These are phyloP conservation scores for Ceriops tagal DNA, from an alignment of 345 rosid species.

Conservation along the genomic window DNA sequence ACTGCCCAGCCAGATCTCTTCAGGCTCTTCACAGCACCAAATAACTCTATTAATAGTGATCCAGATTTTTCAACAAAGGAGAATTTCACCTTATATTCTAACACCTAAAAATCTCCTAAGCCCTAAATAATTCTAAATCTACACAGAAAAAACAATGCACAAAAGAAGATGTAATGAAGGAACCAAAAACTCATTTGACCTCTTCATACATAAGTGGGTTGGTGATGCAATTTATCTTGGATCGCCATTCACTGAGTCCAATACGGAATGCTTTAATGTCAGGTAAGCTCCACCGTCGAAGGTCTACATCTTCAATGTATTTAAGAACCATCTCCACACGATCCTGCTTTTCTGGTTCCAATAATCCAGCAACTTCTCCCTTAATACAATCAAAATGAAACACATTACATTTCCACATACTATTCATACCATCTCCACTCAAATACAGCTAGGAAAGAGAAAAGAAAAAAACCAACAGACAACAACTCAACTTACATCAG, in stretches of 20 bases:
- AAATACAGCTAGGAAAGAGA: background rate
- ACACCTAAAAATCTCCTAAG: background rate
- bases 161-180: background rate
- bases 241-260: constrained; percentile 59
- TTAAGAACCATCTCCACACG: constrained; percentile 52
- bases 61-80: background rate
- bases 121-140: background rate
- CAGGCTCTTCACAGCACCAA: background rate
- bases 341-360: constrained; percentile 35
- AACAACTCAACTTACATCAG: constrained; percentile 39
- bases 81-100: background rate
- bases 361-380: constrained; percentile 39
- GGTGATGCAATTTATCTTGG: constrained; percentile 66
- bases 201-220: constrained; percentile 65
- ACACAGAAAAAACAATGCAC: background rate
- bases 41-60: background rate
- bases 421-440: background rate
- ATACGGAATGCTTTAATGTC: constrained; percentile 54
- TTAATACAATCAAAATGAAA: constrained; percentile 18
- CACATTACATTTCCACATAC: background rate
- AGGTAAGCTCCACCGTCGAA: constrained; percentile 62
- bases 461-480: constrained; percentile 4
- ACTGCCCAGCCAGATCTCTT: background rate
- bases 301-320: constrained; percentile 76
- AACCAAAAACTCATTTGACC: constrained; percentile 32